Evolutionary conservation across 352 stramenopile species (phyloP).

Genomic region (Elongisporangium prolatum): DNA sequence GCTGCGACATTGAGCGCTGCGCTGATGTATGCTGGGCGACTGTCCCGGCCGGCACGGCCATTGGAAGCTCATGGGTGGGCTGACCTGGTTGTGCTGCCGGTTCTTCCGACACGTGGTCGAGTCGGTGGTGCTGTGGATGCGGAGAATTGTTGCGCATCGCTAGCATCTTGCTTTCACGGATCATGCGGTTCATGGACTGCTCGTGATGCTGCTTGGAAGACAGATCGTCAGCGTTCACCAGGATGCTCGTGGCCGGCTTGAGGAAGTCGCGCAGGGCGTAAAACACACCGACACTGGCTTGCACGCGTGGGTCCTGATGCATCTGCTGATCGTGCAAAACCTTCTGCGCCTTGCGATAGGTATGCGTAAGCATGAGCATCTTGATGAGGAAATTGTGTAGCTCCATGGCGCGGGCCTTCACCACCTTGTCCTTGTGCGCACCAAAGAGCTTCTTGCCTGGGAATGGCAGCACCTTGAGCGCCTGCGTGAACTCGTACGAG

Average conservation of each 20-base stretch:
- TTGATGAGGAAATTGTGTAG: slow-evolving; percentile 76
- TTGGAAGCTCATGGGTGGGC: slow-evolving; percentile 4
- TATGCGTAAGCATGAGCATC: slow-evolving; percentile 65
- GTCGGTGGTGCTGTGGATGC: slow-evolving; percentile 9
- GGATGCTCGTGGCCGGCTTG: slow-evolving; percentile 26
- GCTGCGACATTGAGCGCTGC: background rate
- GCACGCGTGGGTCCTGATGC: slow-evolving; percentile 21
- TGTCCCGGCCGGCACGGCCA: slow-evolving; percentile 4
- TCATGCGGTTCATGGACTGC: slow-evolving; percentile 23
- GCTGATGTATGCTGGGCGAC: background rate
- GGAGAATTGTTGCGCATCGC: slow-evolving; percentile 32
- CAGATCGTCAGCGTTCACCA: background rate
- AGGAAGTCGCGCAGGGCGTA: slow-evolving; percentile 69
- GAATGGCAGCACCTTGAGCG: slow-evolving; percentile 38
- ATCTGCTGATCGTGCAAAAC: slow-evolving; percentile 35
- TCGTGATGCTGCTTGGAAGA: slow-evolving; percentile 24
- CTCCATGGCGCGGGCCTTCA: slow-evolving; percentile 67
- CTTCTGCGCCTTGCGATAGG: slow-evolving; percentile 73
- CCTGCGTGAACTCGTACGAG: slow-evolving; percentile 33
- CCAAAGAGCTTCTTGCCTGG: slow-evolving; percentile 63
- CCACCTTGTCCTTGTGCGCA: slow-evolving; percentile 59
- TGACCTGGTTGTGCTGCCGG: slow-evolving; percentile 10
- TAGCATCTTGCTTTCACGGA: slow-evolving; percentile 74
- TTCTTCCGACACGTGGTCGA: slow-evolving; percentile 5
- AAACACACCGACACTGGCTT: slow-evolving; percentile 60